These are phyloP conservation scores for Fraxinus dipetala DNA, from an alignment of 305 asterid genomes.

Conservation along the genomic window DNA sequence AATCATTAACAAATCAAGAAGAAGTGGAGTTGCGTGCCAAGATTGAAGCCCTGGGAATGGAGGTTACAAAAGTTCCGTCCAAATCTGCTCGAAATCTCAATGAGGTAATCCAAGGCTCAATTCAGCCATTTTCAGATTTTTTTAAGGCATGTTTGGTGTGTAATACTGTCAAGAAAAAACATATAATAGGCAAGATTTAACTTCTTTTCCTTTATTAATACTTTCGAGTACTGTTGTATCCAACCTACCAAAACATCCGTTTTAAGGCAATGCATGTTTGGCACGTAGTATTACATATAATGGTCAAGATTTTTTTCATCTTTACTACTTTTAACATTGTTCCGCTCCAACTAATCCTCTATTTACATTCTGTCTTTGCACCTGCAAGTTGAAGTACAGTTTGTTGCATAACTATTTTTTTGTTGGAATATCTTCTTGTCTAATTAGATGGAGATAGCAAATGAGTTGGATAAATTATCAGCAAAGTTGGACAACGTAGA, in stretches of 20 bases:
- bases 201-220: not conserved
- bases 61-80: conserved; percentile 68
- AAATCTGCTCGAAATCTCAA: conserved; percentile 61
- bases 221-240: not conserved
- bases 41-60: conserved; percentile 72
- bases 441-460: conserved; percentile 72
- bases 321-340: not conserved
- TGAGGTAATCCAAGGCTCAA: conserved; percentile 45
- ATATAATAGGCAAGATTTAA: not conserved
- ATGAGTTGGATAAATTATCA: conserved; percentile 76
- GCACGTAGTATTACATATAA: not conserved
- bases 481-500: conserved; percentile 77
- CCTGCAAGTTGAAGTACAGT: not conserved
- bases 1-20: conserved; percentile 82
- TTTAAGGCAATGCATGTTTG: not conserved
- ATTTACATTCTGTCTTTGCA: not conserved
- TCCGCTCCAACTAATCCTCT: not conserved
- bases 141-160: not conserved
- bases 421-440: not conserved
- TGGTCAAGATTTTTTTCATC: not conserved
- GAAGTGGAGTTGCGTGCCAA: conserved; percentile 91
- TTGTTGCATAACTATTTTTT: not conserved
- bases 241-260: not conserved
- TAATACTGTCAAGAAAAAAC: not conserved
- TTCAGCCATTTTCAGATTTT: not conserved